phyloP scores from a whole-genome alignment of 768 basidiomycete genomes.

The Boletus sp. region DNA sequence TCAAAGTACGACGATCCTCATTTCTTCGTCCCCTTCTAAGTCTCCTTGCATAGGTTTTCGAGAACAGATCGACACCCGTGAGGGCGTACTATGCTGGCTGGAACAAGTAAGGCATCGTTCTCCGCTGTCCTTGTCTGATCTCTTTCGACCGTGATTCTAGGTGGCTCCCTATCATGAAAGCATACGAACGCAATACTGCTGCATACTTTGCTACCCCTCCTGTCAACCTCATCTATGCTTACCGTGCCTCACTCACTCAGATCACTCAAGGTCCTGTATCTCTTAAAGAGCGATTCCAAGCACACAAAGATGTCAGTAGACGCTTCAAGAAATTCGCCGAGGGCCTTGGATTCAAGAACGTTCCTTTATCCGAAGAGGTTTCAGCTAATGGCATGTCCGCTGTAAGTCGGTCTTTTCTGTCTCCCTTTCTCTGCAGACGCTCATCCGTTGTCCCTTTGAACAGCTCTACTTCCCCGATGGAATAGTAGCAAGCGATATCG shows the following conservation, averaged over 20 bases:
- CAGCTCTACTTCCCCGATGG: constrained; percentile 84
- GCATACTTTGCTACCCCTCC: constrained; percentile 96
- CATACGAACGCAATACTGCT: constrained; percentile 78
- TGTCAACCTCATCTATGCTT: constrained; percentile 91
- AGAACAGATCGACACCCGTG: constrained; percentile 45
- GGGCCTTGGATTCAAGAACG: constrained; percentile 68
- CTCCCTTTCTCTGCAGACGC: too few species aligned
- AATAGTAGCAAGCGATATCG: constrained; percentile 67
- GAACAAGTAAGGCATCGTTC: constrained; percentile 56
- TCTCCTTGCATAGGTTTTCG: constrained; percentile 3
- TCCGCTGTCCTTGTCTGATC: background rate
- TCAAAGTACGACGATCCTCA: constrained; percentile 45
- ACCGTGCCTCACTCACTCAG: constrained; percentile 71
- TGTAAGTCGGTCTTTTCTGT: constrained; percentile 36
- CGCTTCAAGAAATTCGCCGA: constrained; percentile 67
- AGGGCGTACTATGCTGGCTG: constrained; percentile 86
- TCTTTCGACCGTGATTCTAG: constrained; percentile 33
- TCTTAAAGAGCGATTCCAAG: constrained; percentile 72
- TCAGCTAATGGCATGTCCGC: constrained; percentile 97
- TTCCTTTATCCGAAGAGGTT: constrained; percentile 59
- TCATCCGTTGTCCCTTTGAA: background rate
- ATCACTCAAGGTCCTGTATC: constrained; percentile 65
- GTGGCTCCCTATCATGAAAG: constrained; percentile 92
- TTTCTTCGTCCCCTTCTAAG: background rate
- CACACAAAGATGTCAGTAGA: constrained; percentile 67